These are phyloP conservation scores for Aethionema arabicum DNA, from an alignment of 345 rosid species.

Conservation along the genomic window DNA sequence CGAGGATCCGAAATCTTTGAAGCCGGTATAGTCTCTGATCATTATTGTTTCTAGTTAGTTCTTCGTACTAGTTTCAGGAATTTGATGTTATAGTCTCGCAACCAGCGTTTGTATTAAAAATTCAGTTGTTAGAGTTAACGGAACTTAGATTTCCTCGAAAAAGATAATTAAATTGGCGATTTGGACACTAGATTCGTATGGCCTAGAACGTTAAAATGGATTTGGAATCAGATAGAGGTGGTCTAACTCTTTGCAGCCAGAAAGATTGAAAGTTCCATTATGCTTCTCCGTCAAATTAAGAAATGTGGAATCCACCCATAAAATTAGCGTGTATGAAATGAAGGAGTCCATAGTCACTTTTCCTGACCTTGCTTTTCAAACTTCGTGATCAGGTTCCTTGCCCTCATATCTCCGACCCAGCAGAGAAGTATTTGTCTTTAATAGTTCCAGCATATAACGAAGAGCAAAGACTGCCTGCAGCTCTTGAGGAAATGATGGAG, in stretches of 20 bases:
- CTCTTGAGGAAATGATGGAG: constrained; percentile 87
- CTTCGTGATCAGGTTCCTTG: constrained; percentile 58
- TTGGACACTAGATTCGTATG: background rate
- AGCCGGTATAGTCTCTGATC: constrained; percentile 48
- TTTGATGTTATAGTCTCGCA: constrained; percentile 11
- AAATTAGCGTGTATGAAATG: background rate
- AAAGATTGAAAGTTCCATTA: background rate
- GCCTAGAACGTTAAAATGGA: background rate
- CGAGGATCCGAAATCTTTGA: constrained; percentile 79
- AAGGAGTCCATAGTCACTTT: background rate
- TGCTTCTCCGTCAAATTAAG: background rate
- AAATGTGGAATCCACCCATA: background rate
- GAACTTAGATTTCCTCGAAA: background rate
- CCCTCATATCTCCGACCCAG: constrained; percentile 64
- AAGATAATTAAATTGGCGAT: background rate
- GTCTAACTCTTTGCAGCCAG: background rate
- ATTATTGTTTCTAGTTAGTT: background rate
- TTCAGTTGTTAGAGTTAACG: background rate
- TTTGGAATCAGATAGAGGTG: constrained; percentile 1
- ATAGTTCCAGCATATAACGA: constrained; percentile 92
- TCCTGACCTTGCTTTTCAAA: background rate
- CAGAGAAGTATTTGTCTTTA: constrained; percentile 78
- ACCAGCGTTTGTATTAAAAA: background rate
- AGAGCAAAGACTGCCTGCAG: constrained; percentile 86
- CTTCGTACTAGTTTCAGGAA: background rate